Conservation (phyloP, 2,329 filamentous ascomycete species). For the Calonectria ilicicola region DNA sequence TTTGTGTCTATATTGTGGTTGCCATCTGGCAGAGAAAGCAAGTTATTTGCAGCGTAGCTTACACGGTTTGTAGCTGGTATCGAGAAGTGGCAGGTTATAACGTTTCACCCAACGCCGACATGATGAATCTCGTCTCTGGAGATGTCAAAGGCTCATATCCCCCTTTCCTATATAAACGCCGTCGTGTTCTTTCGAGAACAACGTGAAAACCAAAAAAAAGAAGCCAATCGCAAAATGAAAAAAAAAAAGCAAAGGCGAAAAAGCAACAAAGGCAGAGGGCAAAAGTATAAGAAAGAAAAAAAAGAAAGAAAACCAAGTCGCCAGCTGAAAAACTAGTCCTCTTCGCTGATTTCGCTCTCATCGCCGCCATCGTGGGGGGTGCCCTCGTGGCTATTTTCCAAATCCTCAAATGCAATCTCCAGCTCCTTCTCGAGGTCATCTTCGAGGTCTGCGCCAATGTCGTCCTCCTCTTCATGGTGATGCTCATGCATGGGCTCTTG, state of each 20-base stretch:
- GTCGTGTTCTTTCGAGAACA: constrained; percentile 10
- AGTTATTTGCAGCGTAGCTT: constrained; percentile 14
- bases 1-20: constrained; percentile 11
- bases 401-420: constrained; percentile 62
- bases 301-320: neutral
- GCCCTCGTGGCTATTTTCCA: constrained; percentile 66
- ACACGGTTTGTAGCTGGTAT: constrained; percentile 16
- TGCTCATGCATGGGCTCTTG: constrained; percentile 45
- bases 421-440: constrained; percentile 63
- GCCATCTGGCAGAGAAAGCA: neutral
- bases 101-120: constrained; percentile 19
- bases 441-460: constrained; percentile 48
- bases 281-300: neutral
- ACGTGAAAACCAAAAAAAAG: neutral
- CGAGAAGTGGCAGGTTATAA: constrained; percentile 6
- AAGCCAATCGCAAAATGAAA: neutral
- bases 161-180: constrained; percentile 14
- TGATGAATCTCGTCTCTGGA: constrained; percentile 14
- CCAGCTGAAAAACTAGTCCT: constrained; percentile 59
- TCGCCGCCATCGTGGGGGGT: constrained; percentile 59
- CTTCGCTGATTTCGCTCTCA: constrained; percentile 76
- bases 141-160: constrained; percentile 1
- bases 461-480: constrained; percentile 42
- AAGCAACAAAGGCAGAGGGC: neutral
- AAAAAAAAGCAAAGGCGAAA: neutral